A percentile compares a stretch with the other conserved stretches of the same genome.
Evolutionary conservation across 805 yeast genomes (phyloP).

Genomic region (Teunomyces atbi): DNA sequence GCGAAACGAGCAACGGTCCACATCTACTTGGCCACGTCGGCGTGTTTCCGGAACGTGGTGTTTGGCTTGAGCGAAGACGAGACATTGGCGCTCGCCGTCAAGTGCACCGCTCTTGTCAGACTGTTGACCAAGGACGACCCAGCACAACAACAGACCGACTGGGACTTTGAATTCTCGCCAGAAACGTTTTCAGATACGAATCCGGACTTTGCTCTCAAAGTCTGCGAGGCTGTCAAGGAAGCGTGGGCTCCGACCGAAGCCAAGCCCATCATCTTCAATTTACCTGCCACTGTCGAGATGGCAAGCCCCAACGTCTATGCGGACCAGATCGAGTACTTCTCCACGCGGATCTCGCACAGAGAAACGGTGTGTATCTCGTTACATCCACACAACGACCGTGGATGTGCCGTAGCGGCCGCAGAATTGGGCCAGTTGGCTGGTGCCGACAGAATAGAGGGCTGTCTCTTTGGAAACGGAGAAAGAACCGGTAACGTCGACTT

Average conservation of each 20-base stretch:
- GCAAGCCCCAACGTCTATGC: conserved; percentile 80
- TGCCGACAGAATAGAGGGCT: conserved; percentile 86
- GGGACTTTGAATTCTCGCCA: conserved; percentile 80
- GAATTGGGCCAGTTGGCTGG: conserved; percentile 82
- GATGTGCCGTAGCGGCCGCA: conserved; percentile 87
- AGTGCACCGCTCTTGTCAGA: conserved; percentile 61
- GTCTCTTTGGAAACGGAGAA: conserved; percentile 83
- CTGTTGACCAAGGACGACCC: conserved; percentile 70
- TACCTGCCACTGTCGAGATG: conserved; percentile 86
- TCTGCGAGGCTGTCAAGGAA: conserved; percentile 71
- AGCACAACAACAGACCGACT: conserved; percentile 48
- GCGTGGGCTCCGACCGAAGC: conserved; percentile 72
- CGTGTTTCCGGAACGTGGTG: conserved; percentile 69
- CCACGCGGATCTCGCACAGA: conserved; percentile 59
- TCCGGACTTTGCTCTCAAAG: conserved; percentile 57
- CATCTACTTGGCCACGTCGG: conserved; percentile 74
- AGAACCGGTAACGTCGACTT: conserved; percentile 85
- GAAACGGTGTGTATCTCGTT: conserved; percentile 71
- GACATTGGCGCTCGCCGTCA: conserved; percentile 58
- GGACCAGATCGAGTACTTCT: conserved; percentile 77
- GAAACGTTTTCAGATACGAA: conserved; percentile 75
- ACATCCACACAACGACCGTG: conserved; percentile 84
- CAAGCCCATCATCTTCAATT: conserved; percentile 71
- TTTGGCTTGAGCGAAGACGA: conserved; percentile 63
- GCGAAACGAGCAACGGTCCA: conserved; percentile 77